Evolutionary conservation across 2,329 filamentous ascomycete species (phyloP), one percentile per base, ranked within the genome.

Genomic region (Diplodia sapinea): DNA sequence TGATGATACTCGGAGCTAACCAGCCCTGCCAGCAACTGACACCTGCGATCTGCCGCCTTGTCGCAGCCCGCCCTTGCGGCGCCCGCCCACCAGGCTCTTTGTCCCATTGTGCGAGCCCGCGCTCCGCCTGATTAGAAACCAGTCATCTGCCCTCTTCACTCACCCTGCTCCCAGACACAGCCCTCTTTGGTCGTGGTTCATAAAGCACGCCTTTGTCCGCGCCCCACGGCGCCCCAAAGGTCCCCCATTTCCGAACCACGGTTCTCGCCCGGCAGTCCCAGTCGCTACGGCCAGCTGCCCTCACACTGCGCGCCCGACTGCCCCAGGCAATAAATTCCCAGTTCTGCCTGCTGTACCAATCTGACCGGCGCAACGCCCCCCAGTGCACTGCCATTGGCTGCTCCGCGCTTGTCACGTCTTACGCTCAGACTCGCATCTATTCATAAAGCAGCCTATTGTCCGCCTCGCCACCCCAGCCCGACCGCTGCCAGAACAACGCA

Each of bases 31-130:
- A 66, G 52, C 64, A 57, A 57, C 54, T 66, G 64, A 66, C 64
- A 66, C 64, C 64, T 57, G 64, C 64, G 52, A 66, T 66, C 64
- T 66, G 64, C 64, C 64, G 64, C 64, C 64, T 66, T 66, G 64
- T 66, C 64, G 64, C 64, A 66, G 36, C 52, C 54, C 64, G 64
- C 64, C 64, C 64, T 66, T 66, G 63, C 63, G 63, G 63, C 63
- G 63, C 63, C 43, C 51, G 64, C 47, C 63, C 50, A 40, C 63
- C 26, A 55, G 57, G 52, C 52, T 67, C 65, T 67, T 67, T 67
- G 65, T 67, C 65, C 65, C 55, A 67, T 67, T 67, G 65, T 67
- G 54, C 64, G 64, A 66, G 65, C 65, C 57, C 56, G 38, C 56
- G 54, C 26, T 66, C 54, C 65, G 65, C 65, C 54, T 67, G 55